These are phyloP conservation scores for Senna siamea DNA, from an alignment of 306 rosid species.

Conservation along the genomic window DNA sequence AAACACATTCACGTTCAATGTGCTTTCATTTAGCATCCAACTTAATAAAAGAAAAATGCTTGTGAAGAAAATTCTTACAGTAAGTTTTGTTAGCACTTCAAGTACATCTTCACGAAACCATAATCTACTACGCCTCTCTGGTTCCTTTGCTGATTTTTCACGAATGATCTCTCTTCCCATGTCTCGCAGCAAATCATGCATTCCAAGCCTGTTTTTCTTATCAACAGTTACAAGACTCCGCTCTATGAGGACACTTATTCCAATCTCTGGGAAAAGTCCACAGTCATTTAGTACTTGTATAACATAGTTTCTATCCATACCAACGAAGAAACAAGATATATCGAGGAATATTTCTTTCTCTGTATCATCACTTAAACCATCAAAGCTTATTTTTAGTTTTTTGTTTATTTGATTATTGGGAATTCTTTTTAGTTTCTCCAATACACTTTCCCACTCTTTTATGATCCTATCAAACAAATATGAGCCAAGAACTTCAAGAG, in stretches of 20 bases:
- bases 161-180: not conserved
- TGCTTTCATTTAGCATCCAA: not conserved
- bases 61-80: not conserved
- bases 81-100: not conserved
- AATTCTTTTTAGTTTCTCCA: not conserved
- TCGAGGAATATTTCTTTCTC: not conserved
- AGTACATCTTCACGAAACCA: too few relatives aligned
- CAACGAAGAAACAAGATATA: not conserved
- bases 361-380: too few relatives aligned
- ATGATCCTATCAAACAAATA: constrained; percentile 1
- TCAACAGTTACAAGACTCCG: not conserved
- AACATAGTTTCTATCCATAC: not conserved
- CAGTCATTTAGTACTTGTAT: not conserved
- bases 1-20: not conserved
- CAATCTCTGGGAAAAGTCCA: not conserved
- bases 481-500: not conserved
- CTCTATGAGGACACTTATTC: not conserved
- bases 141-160: too few relatives aligned
- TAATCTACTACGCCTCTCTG: too few relatives aligned
- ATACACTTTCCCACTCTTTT: not conserved
- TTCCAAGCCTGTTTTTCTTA: not conserved
- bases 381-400: too few relatives aligned
- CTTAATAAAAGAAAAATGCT: not conserved
- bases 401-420: not conserved
- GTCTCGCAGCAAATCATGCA: not conserved